Base-by-base conservation (phyloP, 129 eudicot genomes). In the Flaveria sonorensis region DNA sequence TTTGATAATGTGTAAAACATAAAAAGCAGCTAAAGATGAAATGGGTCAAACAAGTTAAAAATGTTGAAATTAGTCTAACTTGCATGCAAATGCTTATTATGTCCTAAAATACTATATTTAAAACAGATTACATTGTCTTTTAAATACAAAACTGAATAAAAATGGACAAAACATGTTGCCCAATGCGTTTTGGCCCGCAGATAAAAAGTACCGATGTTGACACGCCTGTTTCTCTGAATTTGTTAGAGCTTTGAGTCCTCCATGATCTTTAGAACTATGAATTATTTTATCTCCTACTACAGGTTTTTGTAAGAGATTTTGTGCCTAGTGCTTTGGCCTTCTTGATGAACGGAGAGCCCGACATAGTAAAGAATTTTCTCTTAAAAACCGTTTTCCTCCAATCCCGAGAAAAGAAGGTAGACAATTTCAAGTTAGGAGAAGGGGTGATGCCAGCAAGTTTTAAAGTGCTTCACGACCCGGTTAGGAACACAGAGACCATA, bases 371-470 rank as follows among this genome's bases (percentile, higher is more conserved):
- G 81, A 91, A 94, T 43, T 94, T 94, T 80, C 82, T 94, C 4
- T 74, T 89, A 57, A 94, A 89, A 81, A 89, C 98, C 3, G 87
- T 91, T 15, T 86, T 92, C 43, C 91, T 94, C 51, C 98, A 94
- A 68, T 91, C 98, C 4, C 89, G 98, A 83, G 98, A 94, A 69
- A 94, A 94, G 39, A 94, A 83, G 80, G 92, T 94, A 14, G 98
- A 94, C 75, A 84, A 86, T 16, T 94, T 94, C 79, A 89, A 90
- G 78, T 77, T 94, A 80, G 98, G 97, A 4, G 97, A 90, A 64
- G 98, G 98, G 63, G 98, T 94, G 28, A 89, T 94, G 97, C 98
- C 98, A 7, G 98, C 97, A 47, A 94, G 98, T 85, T 94, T 94
- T 64, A 94, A 94, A 79, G 98, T 94, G 45, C 96, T 86, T 45